Evolutionary conservation across 2,329 filamentous ascomycete genomes (phyloP), one percentile per base, ranked within the genome.

Genomic region (Colletotrichum magnum): DNA sequence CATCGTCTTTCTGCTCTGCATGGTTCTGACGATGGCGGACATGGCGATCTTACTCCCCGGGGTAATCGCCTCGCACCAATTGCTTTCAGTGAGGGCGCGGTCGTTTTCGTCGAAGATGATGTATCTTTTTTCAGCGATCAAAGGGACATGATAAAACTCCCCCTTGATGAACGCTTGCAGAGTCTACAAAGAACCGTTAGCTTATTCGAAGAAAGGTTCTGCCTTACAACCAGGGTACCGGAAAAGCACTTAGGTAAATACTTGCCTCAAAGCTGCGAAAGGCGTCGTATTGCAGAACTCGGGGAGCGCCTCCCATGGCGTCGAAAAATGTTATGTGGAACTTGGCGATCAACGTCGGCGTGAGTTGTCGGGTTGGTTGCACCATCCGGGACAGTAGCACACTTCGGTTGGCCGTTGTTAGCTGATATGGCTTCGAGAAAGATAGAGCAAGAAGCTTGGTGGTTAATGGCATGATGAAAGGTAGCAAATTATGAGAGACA

Each of bases 1-100:
- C 32, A 36, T 36, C 4, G 51, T 7, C 1, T 24, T n/a, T 26
- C 5, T 43, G 9, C 3, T 41, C n/a, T 5, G 32, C n/a, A 7
- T 28, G 4, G 9, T 36, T 36, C 9, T 36, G 2, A 56, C 2
- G 9, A 43, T 24, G 9, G 16, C 53, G 9, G 36, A 16, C 53
- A 56, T 56, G n/a, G 36, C 36, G 6, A 43, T 56, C 36, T 56
- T 56, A 9, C 53, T 43, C 1, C 53, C 53, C 6, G 36, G 36
- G 2, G 12, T 16, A n/a, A 56, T 43, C 13, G 26, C 16, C 4
- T 36, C n/a, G 13, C 26, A 5, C 57, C 57, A 59, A 7, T 50
- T 59, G 7, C 3, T 21, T 5, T 50, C 24, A n/a, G 32, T 12
- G 2, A 59, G 10, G 21, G 18, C 9, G 10, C 15, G n/a, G 21